Conservation (phyloP, 2,329 filamentous ascomycete genomes). For the Westerdykella aurantiaca region DNA sequence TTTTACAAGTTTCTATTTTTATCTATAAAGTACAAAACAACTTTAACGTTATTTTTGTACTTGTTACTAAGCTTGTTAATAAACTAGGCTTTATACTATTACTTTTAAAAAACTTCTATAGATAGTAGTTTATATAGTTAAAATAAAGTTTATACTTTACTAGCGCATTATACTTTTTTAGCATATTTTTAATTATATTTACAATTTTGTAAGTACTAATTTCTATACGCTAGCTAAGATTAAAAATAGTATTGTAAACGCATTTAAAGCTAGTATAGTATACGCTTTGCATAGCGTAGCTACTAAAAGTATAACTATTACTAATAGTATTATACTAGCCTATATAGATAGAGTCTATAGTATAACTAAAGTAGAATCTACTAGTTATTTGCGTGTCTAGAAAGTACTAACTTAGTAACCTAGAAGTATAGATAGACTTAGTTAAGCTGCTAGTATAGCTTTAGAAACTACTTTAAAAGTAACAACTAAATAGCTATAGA, state of each 20-base stretch:
- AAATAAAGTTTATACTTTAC: constrained; percentile 69
- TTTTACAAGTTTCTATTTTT: constrained; percentile 79
- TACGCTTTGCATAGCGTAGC: constrained; percentile 88
- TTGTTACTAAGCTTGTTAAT: constrained; percentile 43
- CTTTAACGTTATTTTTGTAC: constrained; percentile 39
- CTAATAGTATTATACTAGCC: constrained; percentile 88
- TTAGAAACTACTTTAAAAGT: constrained; percentile 93
- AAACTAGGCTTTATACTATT: constrained; percentile 72
- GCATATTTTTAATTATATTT: constrained; percentile 79
- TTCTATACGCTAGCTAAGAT: constrained; percentile 87
- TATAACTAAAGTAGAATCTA: constrained; percentile 87
- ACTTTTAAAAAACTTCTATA: constrained; percentile 93
- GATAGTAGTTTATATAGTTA: constrained; percentile 78
- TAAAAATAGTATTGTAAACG: constrained; percentile 83
- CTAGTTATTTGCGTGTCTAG: constrained; percentile 62
- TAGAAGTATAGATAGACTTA: constrained; percentile 81
- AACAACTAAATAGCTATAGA: constrained; percentile 86
- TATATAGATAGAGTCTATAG: constrained; percentile 90
- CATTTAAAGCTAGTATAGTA: constrained; percentile 88
- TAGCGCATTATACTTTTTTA: constrained; percentile 75
- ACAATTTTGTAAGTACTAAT: constrained; percentile 88
- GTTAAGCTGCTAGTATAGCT: constrained; percentile 73
- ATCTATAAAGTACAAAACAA: constrained; percentile 55
- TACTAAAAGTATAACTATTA: constrained; percentile 81
- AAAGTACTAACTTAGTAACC: constrained; percentile 65